Evolutionary conservation across 2,329 filamentous ascomycete genomes (phyloP).

Genomic region (Aspergillus oerlinghausenensis): DNA sequence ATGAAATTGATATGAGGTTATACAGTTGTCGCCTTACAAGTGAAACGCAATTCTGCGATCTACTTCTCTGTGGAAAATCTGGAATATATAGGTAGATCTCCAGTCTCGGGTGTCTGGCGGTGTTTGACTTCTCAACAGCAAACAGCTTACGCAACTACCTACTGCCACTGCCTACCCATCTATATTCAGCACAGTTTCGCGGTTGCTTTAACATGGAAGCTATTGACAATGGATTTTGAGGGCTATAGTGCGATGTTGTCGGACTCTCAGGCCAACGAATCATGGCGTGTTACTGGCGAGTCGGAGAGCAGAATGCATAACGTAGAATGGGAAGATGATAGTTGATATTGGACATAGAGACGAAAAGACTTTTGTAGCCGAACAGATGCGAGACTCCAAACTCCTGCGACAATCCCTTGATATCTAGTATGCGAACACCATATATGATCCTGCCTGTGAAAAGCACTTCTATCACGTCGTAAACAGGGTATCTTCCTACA

Average conservation of each 20-base stretch:
- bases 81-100: background rate
- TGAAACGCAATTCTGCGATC: background rate
- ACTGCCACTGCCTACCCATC: background rate
- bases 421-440: slow-evolving; percentile 22
- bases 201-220: background rate
- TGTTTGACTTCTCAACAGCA: background rate
- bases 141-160: background rate
- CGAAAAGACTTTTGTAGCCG: slow-evolving; percentile 10
- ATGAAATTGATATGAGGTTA: background rate
- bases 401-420: slow-evolving; percentile 18
- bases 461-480: slow-evolving; percentile 41
- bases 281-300: background rate
- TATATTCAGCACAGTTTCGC: background rate
- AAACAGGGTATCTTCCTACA: slow-evolving; percentile 58
- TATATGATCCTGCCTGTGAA: slow-evolving; percentile 18
- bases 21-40: background rate
- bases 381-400: slow-evolving; percentile 25
- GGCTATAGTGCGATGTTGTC: background rate
- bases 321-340: background rate
- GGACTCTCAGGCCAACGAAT: background rate
- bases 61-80: background rate
- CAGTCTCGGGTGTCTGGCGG: background rate
- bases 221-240: background rate
- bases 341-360: slow-evolving; percentile 1
- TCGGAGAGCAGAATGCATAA: background rate